Evolutionary conservation across 768 basidiomycete genomes (phyloP).

Genomic region (Naganishia vishniacii): DNA sequence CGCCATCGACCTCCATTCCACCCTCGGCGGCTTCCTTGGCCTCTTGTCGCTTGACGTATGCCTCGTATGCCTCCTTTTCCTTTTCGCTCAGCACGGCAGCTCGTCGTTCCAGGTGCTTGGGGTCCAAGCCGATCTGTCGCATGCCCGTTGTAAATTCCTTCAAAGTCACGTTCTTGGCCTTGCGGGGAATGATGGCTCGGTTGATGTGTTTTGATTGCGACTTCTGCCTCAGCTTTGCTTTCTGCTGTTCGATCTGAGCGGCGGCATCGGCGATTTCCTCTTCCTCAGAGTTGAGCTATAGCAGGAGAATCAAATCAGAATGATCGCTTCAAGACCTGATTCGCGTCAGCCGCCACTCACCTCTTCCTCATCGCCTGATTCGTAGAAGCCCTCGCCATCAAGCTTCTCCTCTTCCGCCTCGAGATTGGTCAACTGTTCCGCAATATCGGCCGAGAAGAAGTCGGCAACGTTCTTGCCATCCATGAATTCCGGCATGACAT

Average conservation of each 20-base stretch:
- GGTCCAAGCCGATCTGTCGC: slow-evolving; percentile 83
- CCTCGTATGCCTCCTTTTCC: slow-evolving; percentile 55
- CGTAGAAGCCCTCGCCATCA: slow-evolving; percentile 92
- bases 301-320: background rate
- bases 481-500: slow-evolving; percentile 96
- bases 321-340: too few species aligned
- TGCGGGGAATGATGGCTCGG: slow-evolving; percentile 65
- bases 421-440: slow-evolving; percentile 90
- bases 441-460: slow-evolving; percentile 96
- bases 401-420: slow-evolving; percentile 93
- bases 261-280: slow-evolving; percentile 60
- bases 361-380: slow-evolving; percentile 72
- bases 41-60: slow-evolving; percentile 48
- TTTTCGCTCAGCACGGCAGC: slow-evolving; percentile 63
- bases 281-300: slow-evolving; percentile 61
- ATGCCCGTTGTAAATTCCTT: slow-evolving; percentile 71
- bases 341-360: too few species aligned
- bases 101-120: slow-evolving; percentile 79
- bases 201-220: slow-evolving; percentile 79
- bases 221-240: slow-evolving; percentile 58
- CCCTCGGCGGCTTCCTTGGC: slow-evolving; percentile 56
- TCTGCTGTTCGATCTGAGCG: slow-evolving; percentile 58
- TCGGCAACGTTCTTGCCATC: slow-evolving; percentile 98
- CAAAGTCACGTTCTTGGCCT: slow-evolving; percentile 62
- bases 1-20: slow-evolving; percentile 47